Conservation (phyloP, 2,329 filamentous ascomycete species). For the Beauveria brongniartii region DNA sequence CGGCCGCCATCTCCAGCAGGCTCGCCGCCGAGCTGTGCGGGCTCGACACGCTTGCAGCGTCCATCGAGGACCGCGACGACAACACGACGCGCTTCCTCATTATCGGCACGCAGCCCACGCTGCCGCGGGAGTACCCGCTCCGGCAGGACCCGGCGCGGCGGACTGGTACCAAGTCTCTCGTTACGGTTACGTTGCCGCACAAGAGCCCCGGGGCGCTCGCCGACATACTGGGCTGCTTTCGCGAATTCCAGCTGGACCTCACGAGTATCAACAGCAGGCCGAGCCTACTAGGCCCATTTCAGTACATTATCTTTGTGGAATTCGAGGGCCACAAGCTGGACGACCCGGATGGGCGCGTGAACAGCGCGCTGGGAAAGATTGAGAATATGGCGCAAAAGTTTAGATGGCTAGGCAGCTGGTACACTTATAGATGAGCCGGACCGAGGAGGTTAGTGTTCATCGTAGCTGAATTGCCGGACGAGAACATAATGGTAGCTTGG, state of each 20-base stretch:
- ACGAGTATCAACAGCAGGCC: conserved; percentile 87
- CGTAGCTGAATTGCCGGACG: no score
- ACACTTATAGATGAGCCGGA: conserved; percentile 23
- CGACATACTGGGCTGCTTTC: conserved; percentile 72
- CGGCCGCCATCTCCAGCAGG: conserved; percentile 70
- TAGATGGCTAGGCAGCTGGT: conserved; percentile 66
- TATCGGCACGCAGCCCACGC: conserved; percentile 33
- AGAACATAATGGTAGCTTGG: neutral
- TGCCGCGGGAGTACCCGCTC: conserved; percentile 19
- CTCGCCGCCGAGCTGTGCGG: conserved; percentile 62
- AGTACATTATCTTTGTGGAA: conserved; percentile 94
- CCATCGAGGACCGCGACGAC: conserved; percentile 65
- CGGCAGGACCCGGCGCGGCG: conserved; percentile 20
- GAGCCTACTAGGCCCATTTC: conserved; percentile 65
- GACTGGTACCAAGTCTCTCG: conserved; percentile 56
- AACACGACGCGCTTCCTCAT: conserved; percentile 78
- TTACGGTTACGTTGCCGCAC: conserved; percentile 79
- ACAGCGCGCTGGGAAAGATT: conserved; percentile 52
- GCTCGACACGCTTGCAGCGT: conserved; percentile 59
- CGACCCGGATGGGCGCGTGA: conserved; percentile 50
- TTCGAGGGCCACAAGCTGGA: conserved; percentile 55
- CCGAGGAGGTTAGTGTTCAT: neutral
- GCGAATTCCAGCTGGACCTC: conserved; percentile 63
- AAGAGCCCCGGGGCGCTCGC: conserved; percentile 73
- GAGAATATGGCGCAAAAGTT: conserved; percentile 49